These are phyloP conservation scores for Graphium sp. DNA, from an alignment of 2,329 filamentous ascomycete species.

Conservation along the genomic window DNA sequence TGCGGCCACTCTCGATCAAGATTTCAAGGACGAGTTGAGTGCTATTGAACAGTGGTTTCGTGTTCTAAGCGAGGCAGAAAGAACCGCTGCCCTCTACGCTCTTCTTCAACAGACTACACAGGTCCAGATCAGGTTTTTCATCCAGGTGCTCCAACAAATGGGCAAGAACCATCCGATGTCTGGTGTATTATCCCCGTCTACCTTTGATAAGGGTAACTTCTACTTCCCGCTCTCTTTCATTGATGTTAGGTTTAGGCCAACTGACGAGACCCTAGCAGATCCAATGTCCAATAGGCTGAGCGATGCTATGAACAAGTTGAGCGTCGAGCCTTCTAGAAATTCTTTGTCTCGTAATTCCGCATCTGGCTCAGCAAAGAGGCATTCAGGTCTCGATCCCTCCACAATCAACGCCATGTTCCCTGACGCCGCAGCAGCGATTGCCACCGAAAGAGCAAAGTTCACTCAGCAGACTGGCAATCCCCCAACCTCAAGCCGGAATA, in stretches of 20 bases:
- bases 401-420: conserved; percentile 99
- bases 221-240: neutral
- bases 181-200: conserved; percentile 81
- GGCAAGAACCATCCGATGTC: conserved; percentile 97
- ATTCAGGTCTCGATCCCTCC: conserved; percentile 82
- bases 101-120: conserved; percentile 96
- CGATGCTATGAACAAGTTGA: conserved; percentile 93
- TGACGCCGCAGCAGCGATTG: conserved; percentile 94
- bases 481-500: conserved; percentile 86
- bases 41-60: conserved; percentile 99
- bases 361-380: conserved; percentile 60
- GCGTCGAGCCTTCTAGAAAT: conserved; percentile 71
- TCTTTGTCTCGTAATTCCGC: conserved; percentile 71
- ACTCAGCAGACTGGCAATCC: conserved; percentile 86
- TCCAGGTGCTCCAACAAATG: conserved; percentile 97
- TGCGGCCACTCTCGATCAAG: conserved; percentile 92
- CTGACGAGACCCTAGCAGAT: conserved; percentile 34
- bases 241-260: conserved; percentile 6
- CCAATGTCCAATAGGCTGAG: conserved; percentile 92
- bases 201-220: conserved; percentile 79
- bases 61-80: conserved; percentile 88
- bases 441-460: conserved; percentile 94
- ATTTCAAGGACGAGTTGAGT: conserved; percentile 98
- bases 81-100: conserved; percentile 88
- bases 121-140: conserved; percentile 98